Evolutionary conservation across 169 alveolate species (phyloP), one percentile per base, ranked within the genome.

Genomic region (Plasmodium blacklocki): DNA sequence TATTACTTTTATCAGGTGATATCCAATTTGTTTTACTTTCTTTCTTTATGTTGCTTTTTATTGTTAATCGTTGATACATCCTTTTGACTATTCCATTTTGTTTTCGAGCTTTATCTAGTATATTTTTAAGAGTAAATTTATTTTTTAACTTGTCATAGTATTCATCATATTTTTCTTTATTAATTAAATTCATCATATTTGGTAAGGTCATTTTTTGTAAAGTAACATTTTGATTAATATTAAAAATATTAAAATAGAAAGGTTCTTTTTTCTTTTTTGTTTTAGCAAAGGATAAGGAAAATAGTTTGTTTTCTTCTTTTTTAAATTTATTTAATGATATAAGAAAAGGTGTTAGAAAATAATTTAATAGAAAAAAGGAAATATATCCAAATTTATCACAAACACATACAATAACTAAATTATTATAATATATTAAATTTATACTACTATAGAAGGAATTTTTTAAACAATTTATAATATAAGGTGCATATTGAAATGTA

Each of bases 321-420:
- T 39, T 73, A 12, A 14, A 45, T 7, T 5, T 50, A 50, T 19
- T 12, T 18, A 78, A 26, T 7, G 67, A 43, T 3, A 83, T 68
- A 29, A 39, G 47, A 39, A 32, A 50, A 21, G 91, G 91, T 14
- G 91, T 83, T 3, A 83, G 9, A 47, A 39, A 83, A 83, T 83
- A 83, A 50, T 71, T 83, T 45, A 83, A 73, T 50, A 70, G 23
- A 29, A 83, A 39, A 73, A 83, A 83, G 43, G 64, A 71, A 21
- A 83, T 73, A 23, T 71, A 83, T 21, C 91, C 91, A 19, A 32
- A 67, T 52, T 70, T 83, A 12, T 63, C 74, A 71, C 86, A 29
- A 19, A 83, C 74, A 52, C 66, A 56, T 2, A 83, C 47, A 23
- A 83, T 12, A 47, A 83, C 66, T 8, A 83, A 29, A 3, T 63